phyloP scores from a whole-genome alignment of 2,329 filamentous ascomycete genomes.

The Aureobasidium melanogenum region DNA sequence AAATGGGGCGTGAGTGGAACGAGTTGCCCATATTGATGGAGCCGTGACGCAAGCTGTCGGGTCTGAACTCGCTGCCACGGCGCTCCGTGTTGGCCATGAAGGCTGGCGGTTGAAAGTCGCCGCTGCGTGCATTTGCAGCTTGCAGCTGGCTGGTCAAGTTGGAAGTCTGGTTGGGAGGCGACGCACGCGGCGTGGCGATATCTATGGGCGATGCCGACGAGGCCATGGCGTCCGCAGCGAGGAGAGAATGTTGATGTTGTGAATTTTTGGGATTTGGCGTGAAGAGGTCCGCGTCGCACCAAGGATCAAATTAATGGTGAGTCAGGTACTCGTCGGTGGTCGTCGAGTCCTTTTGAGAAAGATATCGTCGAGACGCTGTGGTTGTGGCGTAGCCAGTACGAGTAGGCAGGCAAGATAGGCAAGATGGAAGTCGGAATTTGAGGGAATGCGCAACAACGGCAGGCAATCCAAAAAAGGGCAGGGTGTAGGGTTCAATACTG shows the following conservation, averaged over 20 bases:
- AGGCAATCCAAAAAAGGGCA: neutral
- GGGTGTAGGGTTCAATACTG: neutral
- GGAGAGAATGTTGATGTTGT: conserved; percentile 16
- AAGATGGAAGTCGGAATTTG: neutral
- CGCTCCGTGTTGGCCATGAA: conserved; percentile 9
- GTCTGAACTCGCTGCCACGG: conserved; percentile 26
- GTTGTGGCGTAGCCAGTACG: conserved; percentile 40
- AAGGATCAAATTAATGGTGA: conserved; percentile 23
- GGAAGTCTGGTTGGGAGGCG: conserved; percentile 54
- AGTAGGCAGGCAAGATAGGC: conserved; percentile 16
- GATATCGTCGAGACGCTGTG: conserved; percentile 23
- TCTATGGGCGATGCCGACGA: conserved; percentile 49
- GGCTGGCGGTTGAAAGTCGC: neutral
- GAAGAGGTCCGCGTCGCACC: conserved; percentile 29
- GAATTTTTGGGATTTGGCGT: conserved; percentile 30
- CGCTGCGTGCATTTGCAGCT: conserved; percentile 24
- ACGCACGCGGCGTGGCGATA: conserved; percentile 47
- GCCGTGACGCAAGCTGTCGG: conserved; percentile 42
- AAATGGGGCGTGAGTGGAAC: conserved; percentile 52
- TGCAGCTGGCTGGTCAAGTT: conserved; percentile 55
- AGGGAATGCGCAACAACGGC: neutral
- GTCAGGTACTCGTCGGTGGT: conserved; percentile 21
- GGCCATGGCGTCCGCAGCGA: conserved; percentile 38
- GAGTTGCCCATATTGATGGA: conserved; percentile 45
- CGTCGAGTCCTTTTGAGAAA: conserved; percentile 3